These are phyloP conservation scores for Populus tomentosa DNA, from an alignment of 441 rosid genomes.

Conservation along the genomic window DNA sequence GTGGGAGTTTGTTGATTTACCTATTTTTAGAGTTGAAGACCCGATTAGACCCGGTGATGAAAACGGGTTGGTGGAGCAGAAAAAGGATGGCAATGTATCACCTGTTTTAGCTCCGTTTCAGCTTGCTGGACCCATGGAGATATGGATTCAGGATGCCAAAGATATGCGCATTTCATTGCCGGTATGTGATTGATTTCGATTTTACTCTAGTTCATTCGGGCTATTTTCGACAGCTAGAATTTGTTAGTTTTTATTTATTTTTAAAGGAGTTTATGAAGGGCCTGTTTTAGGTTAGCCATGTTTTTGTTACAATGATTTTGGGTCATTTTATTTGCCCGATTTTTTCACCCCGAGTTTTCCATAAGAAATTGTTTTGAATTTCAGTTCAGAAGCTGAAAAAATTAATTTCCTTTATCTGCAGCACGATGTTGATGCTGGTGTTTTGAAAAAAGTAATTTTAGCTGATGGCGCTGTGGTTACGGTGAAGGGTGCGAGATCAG, in stretches of 20 bases:
- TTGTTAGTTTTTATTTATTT: background rate
- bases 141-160: constrained; percentile 92
- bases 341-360: background rate
- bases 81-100: constrained; percentile 27
- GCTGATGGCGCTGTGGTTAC: constrained; percentile 91
- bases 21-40: constrained; percentile 54
- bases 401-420: constrained; percentile 26
- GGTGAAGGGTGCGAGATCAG: constrained; percentile 91
- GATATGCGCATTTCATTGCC: constrained; percentile 82
- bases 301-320: background rate
- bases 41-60: constrained; percentile 18
- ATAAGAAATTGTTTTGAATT: background rate
- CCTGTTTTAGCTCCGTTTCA: constrained; percentile 89
- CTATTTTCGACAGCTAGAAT: background rate
- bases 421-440: constrained; percentile 97
- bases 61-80: constrained; percentile 42
- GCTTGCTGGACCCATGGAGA: constrained; percentile 92
- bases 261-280: background rate
- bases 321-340: background rate
- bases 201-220: background rate
- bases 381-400: background rate
- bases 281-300: background rate
- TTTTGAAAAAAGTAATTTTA: constrained; percentile 77
- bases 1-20: constrained; percentile 85
- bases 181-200: constrained; percentile 26